These are phyloP conservation scores for Suillus spraguei DNA, from an alignment of 768 basidiomycete genomes.

Conservation along the genomic window DNA sequence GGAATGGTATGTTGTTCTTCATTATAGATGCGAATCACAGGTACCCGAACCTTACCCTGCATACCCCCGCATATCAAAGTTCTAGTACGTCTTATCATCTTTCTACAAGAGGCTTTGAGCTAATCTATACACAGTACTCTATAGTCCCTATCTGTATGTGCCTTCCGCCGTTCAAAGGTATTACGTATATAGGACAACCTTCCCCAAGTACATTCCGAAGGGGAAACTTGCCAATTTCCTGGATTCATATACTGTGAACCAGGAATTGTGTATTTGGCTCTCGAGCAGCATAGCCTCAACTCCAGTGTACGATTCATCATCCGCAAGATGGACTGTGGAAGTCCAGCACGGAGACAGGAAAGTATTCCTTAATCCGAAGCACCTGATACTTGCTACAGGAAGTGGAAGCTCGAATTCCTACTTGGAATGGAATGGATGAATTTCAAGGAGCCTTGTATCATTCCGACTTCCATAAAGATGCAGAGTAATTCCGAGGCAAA, in stretches of 20 bases:
- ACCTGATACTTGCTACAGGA: neutral
- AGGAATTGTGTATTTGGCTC: slow-evolving; percentile 62
- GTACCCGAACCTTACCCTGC: slow-evolving; percentile 26
- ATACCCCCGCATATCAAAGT: slow-evolving; percentile 52
- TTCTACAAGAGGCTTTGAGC: neutral
- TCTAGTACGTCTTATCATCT: slow-evolving; percentile 36
- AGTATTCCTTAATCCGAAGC: neutral
- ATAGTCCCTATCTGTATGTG: slow-evolving; percentile 46
- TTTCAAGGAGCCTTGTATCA: slow-evolving; percentile 56
- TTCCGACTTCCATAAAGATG: slow-evolving; percentile 48
- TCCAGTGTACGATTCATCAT: slow-evolving; percentile 11
- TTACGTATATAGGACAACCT: neutral
- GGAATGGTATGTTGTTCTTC: slow-evolving; percentile 46
- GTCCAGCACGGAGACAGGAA: neutral
- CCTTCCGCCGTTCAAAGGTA: slow-evolving; percentile 42
- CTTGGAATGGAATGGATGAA: slow-evolving; percentile 35
- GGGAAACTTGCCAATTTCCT: slow-evolving; percentile 58
- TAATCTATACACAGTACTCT: slow-evolving; percentile 41
- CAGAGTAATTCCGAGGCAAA: slow-evolving; percentile 52
- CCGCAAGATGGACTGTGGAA: neutral
- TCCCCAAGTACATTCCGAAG: neutral
- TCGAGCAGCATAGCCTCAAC: slow-evolving; percentile 39
- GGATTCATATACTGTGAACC: slow-evolving; percentile 52
- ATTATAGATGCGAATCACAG: slow-evolving; percentile 19
- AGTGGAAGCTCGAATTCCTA: neutral